A percentile compares a stretch with the other conserved stretches of the same genome.
Conservation (phyloP, 208 protist genomes). For the Crithidia mellificae region DNA sequence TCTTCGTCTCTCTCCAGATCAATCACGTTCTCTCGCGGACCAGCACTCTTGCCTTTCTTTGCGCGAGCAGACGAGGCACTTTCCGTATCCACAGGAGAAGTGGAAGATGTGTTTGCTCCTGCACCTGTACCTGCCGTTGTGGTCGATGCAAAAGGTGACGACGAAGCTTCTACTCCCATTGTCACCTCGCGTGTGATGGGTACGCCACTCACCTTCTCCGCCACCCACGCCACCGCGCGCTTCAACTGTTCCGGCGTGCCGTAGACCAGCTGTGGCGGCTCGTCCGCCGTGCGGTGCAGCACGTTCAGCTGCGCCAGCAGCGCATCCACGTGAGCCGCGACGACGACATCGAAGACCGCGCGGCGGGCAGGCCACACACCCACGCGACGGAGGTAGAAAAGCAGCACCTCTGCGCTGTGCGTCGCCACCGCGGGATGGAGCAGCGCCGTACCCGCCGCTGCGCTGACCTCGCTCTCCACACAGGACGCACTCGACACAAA, state of each 20-base stretch:
- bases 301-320: conserved; percentile 5
- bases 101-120: neutral
- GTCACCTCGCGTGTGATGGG: neutral
- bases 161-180: too few species aligned
- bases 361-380: neutral
- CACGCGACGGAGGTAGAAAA: conserved; percentile 9
- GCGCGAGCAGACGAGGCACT: too few species aligned
- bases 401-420: neutral
- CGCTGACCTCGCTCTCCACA: neutral
- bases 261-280: conserved; percentile 22
- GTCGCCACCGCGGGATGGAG: neutral
- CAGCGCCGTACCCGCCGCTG: neutral
- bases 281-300: conserved; percentile 18
- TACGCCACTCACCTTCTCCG: conserved; percentile 6
- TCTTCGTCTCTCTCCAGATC: too few species aligned
- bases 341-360: conserved; percentile 11
- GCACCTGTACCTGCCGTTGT: neutral
- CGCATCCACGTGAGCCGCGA: conserved; percentile 23
- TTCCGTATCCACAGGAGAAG: too few species aligned
- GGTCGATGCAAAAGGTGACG: too few species aligned
- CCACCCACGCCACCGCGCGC: conserved; percentile 25
- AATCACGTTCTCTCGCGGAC: too few species aligned
- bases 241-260: conserved; percentile 26
- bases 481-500: neutral
- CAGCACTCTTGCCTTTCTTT: too few species aligned